phyloP scores from a whole-genome alignment of 192 early-diverging fungal species.

The Mortierella alpina region DNA sequence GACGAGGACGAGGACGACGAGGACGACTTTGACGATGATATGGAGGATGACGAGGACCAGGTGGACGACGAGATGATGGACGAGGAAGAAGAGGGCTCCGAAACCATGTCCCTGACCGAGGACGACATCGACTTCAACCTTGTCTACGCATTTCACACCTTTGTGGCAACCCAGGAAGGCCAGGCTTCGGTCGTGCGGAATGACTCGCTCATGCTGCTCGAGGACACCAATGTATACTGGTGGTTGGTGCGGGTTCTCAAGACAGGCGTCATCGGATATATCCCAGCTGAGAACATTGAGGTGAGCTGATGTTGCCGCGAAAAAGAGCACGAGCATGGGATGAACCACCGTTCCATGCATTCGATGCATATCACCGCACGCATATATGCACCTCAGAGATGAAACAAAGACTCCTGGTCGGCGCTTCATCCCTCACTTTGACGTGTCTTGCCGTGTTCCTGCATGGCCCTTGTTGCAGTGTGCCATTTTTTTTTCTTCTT shows the following conservation, averaged over 20 bases:
- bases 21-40: conserved; percentile 31
- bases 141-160: conserved; percentile 89
- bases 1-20: conserved; percentile 29
- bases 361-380: no score
- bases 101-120: conserved; percentile 60
- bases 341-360: no score
- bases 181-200: conserved; percentile 85
- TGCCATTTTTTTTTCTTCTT: no score
- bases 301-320: conserved; percentile 43
- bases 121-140: conserved; percentile 78
- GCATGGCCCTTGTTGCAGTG: no score
- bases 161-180: conserved; percentile 88
- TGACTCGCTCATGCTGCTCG: conserved; percentile 80
- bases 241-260: conserved; percentile 77
- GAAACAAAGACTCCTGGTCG: no score
- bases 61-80: conserved; percentile 48
- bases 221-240: conserved; percentile 92
- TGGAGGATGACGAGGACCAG: conserved; percentile 27
- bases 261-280: conserved; percentile 81
- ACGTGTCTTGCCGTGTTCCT: no score
- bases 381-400: no score
- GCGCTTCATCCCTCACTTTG: no score
- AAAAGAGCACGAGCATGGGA: no score
- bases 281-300: conserved; percentile 91
- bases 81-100: conserved; percentile 58